Percentiles rank a stretch among this genome's conserved stretches.
Evolutionary conservation across 2,329 filamentous ascomycete genomes (phyloP).

Genomic region (Botrytis porri): DNA sequence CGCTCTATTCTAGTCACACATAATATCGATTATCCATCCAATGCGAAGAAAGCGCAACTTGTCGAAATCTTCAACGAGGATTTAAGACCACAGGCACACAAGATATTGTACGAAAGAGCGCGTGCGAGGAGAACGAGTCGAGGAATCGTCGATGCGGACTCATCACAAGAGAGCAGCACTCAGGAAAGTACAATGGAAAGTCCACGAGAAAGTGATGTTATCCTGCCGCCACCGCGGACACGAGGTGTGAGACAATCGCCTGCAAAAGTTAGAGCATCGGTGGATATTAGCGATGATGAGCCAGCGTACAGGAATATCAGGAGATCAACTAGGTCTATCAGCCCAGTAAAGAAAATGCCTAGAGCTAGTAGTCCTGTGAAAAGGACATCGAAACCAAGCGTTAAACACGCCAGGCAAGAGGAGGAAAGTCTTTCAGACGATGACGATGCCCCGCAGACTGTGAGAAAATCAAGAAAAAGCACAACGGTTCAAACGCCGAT

Average conservation of each 20-base stretch:
- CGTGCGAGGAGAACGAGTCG: conserved; percentile 81
- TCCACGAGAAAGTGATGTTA: conserved; percentile 40
- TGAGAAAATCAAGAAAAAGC: conserved; percentile 51
- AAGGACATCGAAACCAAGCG: conserved; percentile 52
- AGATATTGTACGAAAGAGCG: conserved; percentile 70
- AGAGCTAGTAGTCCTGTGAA: conserved; percentile 50
- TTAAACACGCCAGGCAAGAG: conserved; percentile 50
- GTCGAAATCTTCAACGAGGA: conserved; percentile 79
- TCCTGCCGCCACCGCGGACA: conserved; percentile 49
- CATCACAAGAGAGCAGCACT: conserved; percentile 35
- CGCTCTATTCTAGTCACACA: conserved; percentile 90
- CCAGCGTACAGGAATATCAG: conserved; percentile 40
- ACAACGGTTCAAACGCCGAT: conserved; percentile 43
- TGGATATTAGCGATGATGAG: conserved; percentile 21
- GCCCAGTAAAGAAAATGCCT: conserved; percentile 50
- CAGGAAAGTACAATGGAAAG: conserved; percentile 40
- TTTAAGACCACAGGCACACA: conserved; percentile 73
- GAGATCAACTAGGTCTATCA: conserved; percentile 53
- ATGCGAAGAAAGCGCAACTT: conserved; percentile 87
- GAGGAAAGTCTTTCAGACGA: conserved; percentile 51
- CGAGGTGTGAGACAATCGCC: conserved; percentile 51
- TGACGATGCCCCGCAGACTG: conserved; percentile 44
- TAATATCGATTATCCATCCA: conserved; percentile 79
- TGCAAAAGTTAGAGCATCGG: conserved; percentile 43
- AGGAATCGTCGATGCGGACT: conserved; percentile 72